These are phyloP conservation scores for Fusarium lateritium DNA, from an alignment of 2,329 filamentous ascomycete species.

Conservation along the genomic window DNA sequence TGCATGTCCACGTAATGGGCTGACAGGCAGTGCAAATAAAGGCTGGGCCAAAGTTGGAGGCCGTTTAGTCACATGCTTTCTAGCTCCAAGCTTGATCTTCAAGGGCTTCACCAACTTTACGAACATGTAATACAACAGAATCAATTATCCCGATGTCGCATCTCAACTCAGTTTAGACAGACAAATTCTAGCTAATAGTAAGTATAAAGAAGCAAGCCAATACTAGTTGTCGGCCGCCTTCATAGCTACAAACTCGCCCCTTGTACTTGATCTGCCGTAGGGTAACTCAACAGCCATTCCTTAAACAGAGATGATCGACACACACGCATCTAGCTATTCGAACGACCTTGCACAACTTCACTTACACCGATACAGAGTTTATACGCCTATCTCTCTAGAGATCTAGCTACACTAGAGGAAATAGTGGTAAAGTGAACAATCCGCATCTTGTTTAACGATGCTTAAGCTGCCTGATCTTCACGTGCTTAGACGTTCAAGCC, in stretches of 20 bases:
- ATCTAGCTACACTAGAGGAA: neutral
- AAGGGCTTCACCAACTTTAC: neutral
- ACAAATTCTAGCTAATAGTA: neutral
- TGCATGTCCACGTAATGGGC: slow-evolving; percentile 8
- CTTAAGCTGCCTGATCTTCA: neutral
- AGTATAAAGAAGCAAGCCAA: neutral
- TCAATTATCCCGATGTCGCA: neutral
- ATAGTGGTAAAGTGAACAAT: too few species aligned
- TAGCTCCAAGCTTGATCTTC: neutral
- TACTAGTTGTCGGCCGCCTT: neutral
- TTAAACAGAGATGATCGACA: slow-evolving; percentile 7
- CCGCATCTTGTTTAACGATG: neutral
- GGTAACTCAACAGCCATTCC: slow-evolving; percentile 1
- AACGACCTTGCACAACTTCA: neutral
- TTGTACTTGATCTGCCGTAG: slow-evolving; percentile 5
- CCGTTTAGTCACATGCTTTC: neutral
- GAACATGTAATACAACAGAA: too few species aligned
- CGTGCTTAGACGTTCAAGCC: neutral
- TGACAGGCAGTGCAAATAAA: neutral
- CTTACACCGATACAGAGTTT: neutral
- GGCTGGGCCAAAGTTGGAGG: neutral
- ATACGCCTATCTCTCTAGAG: neutral
- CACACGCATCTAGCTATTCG: neutral
- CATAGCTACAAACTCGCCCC: neutral
- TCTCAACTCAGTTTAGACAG: neutral